These are phyloP conservation scores for Chernovozyma sophiae-reginae DNA, from an alignment of 1,139 yeast genomes.

Conservation along the genomic window DNA sequence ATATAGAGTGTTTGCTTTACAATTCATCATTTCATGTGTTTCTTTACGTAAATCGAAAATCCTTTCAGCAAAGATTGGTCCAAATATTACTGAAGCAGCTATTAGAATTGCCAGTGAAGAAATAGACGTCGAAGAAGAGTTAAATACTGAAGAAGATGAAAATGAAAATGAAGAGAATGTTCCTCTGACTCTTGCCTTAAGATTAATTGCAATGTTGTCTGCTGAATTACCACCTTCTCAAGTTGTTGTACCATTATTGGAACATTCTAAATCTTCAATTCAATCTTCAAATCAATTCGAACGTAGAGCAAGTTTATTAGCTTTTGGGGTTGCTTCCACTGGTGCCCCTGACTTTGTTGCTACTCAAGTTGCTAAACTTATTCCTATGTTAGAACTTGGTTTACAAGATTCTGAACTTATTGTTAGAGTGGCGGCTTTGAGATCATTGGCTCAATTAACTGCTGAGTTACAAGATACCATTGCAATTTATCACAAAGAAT, in stretches of 20 bases:
- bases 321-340: constrained; percentile 78
- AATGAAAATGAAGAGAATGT: constrained; percentile 89
- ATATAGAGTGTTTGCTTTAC: constrained; percentile 77
- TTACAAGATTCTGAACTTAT: constrained; percentile 71
- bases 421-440: constrained; percentile 84
- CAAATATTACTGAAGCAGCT: constrained; percentile 70
- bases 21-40: constrained; percentile 76
- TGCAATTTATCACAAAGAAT: constrained; percentile 75
- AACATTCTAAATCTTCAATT: constrained; percentile 60
- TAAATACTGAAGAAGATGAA: constrained; percentile 78
- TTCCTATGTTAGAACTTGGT: constrained; percentile 72
- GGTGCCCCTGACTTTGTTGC: constrained; percentile 95
- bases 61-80: constrained; percentile 69
- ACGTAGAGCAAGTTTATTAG: constrained; percentile 83
- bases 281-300: constrained; percentile 65
- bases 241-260: constrained; percentile 76
- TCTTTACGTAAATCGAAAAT: constrained; percentile 67
- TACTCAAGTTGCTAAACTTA: constrained; percentile 66
- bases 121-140: constrained; percentile 65
- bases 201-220: constrained; percentile 75
- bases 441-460: constrained; percentile 74
- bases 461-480: constrained; percentile 80
- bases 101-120: constrained; percentile 78
- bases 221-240: constrained; percentile 89
- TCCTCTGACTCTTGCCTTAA: constrained; percentile 74